These are phyloP conservation scores for Blastomyces silverae DNA, from an alignment of 2,329 filamentous ascomycete genomes.

Conservation along the genomic window DNA sequence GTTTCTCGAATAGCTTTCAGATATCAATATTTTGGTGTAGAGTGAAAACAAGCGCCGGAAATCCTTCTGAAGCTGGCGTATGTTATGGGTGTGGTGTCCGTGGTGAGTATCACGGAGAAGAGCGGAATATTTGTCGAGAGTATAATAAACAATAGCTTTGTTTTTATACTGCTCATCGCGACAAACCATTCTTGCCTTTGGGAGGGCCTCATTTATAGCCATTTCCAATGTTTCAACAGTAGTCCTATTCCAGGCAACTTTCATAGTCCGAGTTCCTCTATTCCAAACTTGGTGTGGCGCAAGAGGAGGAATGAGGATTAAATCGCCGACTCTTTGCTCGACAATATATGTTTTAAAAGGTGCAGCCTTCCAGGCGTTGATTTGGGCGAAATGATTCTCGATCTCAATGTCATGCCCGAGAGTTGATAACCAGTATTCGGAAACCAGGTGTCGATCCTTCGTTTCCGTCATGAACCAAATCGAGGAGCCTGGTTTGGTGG, in stretches of 20 bases:
- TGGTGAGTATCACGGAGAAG: constrained; percentile 54
- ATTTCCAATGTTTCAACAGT: constrained; percentile 85
- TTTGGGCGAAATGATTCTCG: constrained; percentile 91
- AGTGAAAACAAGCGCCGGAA: constrained; percentile 74
- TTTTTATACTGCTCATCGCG: constrained; percentile 99
- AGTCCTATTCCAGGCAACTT: constrained; percentile 95
- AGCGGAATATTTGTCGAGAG: constrained; percentile 67
- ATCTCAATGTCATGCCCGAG: constrained; percentile 95
- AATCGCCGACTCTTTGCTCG: constrained; percentile 82
- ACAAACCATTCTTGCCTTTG: constrained; percentile 82
- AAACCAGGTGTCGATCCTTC: constrained; percentile 81
- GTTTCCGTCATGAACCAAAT: constrained; percentile 99
- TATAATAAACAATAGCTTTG: constrained; percentile 89
- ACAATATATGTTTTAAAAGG: constrained; percentile 90
- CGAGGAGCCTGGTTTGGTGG: constrained; percentile 71
- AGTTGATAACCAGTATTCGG: constrained; percentile 88
- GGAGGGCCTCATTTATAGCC: constrained; percentile 78
- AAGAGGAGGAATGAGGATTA: constrained; percentile 85
- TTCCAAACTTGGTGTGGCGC: constrained; percentile 99
- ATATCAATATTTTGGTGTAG: constrained; percentile 70
- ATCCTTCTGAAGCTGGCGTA: constrained; percentile 69
- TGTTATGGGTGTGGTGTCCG: constrained; percentile 45
- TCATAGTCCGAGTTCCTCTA: constrained; percentile 88
- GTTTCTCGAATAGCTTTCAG: constrained; percentile 72
- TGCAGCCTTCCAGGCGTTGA: constrained; percentile 91